These are phyloP conservation scores for Iberis pinnata DNA, from an alignment of 345 rosid species.

Conservation along the genomic window DNA sequence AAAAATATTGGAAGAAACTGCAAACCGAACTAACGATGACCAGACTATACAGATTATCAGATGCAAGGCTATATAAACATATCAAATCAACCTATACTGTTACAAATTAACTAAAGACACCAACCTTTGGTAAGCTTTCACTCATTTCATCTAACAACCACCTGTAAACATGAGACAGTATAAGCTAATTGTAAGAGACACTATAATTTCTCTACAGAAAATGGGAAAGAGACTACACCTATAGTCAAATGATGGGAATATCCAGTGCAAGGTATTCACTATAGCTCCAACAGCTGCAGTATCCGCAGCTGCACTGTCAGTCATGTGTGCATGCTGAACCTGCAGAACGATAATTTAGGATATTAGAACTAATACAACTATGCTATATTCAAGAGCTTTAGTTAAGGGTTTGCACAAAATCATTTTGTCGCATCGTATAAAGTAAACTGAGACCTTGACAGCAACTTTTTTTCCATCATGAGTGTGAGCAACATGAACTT, in stretches of 20 bases:
- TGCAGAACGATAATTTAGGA: slow-evolving; percentile 31
- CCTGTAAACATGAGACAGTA: slow-evolving; percentile 42
- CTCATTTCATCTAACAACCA: slow-evolving; percentile 87
- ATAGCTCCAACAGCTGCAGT: slow-evolving; percentile 69
- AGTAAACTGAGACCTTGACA: slow-evolving; percentile 57
- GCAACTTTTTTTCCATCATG: slow-evolving; percentile 75
- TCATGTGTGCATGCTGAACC: slow-evolving; percentile 95
- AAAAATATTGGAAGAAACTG: not conserved
- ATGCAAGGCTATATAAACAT: not conserved
- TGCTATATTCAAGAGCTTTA: slow-evolving; percentile 2
- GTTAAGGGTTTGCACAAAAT: not conserved
- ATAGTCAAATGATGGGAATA: slow-evolving; percentile 90
- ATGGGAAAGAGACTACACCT: slow-evolving; percentile 39
- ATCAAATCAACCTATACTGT: not conserved
- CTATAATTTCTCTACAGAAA: not conserved
- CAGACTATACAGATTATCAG: not conserved
- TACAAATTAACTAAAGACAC: slow-evolving; percentile 26
- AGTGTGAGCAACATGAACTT: slow-evolving; percentile 89
- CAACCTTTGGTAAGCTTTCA: slow-evolving; percentile 89
- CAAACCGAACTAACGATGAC: no score
- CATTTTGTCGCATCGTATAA: slow-evolving; percentile 5
- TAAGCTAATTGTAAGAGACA: slow-evolving; percentile 18
- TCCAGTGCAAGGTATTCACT: slow-evolving; percentile 69
- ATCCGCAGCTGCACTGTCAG: slow-evolving; percentile 88
- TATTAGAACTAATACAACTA: slow-evolving; percentile 3